These are phyloP conservation scores for Petasospora fabianii DNA, from an alignment of 1,139 yeast genomes.

Conservation along the genomic window DNA sequence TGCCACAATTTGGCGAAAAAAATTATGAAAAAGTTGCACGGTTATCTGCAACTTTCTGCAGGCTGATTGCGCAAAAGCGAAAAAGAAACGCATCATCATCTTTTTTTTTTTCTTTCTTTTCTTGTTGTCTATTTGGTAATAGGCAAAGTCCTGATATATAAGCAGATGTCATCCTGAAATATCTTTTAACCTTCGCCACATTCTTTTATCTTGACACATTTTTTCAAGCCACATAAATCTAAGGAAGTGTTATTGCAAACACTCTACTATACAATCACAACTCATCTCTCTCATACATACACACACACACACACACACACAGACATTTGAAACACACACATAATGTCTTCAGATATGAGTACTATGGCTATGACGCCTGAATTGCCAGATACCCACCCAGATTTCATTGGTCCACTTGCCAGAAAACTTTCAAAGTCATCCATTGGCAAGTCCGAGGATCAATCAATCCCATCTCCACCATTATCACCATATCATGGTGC, in stretches of 20 bases:
- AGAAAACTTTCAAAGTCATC: conserved; percentile 27
- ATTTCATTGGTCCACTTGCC: conserved; percentile 14
- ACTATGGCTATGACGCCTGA: conserved; percentile 28
- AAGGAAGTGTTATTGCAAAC: too few species aligned
- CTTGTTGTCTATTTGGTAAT: conserved; percentile 3
- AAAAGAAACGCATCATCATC: conserved; percentile 11
- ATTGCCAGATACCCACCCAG: conserved; percentile 10
- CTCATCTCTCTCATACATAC: too few species aligned
- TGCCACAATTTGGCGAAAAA: conserved; percentile 2
- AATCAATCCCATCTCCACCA: conserved; percentile 60
- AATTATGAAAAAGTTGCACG: conserved; percentile 2
- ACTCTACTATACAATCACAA: too few species aligned
- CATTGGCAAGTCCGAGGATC: conserved; percentile 24
- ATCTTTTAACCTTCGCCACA: too few species aligned
- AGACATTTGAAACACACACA: conserved; percentile 3
- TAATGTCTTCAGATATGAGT: conserved; percentile 17
- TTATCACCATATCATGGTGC: conserved; percentile 51
- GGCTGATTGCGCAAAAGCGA: conserved; percentile 10
- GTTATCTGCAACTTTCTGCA: conserved; percentile 7
- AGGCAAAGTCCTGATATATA: conserved; percentile 7
- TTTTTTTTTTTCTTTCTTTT: conserved; percentile 7
- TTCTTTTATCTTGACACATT: not conserved
- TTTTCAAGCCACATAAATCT: too few species aligned
- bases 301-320: not conserved
- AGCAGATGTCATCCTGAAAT: not conserved